Evolutionary conservation across 371 early-diverging fungal species (phyloP).

Genomic region (Aphelidium insulamus): DNA sequence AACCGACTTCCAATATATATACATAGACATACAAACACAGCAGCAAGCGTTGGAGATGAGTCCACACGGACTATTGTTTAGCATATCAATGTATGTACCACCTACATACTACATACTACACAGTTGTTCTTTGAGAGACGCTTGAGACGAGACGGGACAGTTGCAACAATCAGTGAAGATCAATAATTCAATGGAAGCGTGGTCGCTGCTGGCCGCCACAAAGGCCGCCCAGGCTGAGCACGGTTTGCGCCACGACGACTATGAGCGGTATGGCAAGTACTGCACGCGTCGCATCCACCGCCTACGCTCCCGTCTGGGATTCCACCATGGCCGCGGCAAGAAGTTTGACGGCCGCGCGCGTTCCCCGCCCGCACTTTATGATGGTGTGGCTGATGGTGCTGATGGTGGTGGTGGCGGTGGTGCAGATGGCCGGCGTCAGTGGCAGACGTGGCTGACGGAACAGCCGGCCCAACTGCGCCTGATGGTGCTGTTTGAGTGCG

Average conservation of each 20-base stretch:
- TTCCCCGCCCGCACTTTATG: slow-evolving; percentile 23
- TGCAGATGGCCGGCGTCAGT: background rate
- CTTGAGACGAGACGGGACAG: too few species aligned
- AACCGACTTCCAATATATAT: too few species aligned
- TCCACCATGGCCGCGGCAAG: slow-evolving; percentile 30
- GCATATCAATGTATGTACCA: too few species aligned
- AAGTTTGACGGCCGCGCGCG: slow-evolving; percentile 15
- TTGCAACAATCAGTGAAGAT: too few species aligned
- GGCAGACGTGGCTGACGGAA: background rate
- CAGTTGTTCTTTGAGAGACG: too few species aligned
- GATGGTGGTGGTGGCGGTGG: slow-evolving; percentile 2
- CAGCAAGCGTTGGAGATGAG: too few species aligned
- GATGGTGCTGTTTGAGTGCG: background rate
- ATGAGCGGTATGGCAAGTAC: slow-evolving; percentile 49
- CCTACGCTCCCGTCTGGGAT: slow-evolving; percentile 28
- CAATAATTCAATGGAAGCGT: too few species aligned
- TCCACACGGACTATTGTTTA: too few species aligned
- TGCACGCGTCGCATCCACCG: slow-evolving; percentile 41
- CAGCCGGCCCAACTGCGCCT: background rate
- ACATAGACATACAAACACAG: too few species aligned
- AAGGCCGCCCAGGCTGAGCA: too few species aligned
- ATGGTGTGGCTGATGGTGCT: slow-evolving; percentile 22
- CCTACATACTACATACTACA: too few species aligned
- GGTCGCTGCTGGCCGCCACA: too few species aligned
- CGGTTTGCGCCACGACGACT: slow-evolving; percentile 61